Evolutionary conservation across 257 asterid genomes (phyloP), one percentile per base, ranked within the genome.

Genomic region (Solanum dulcamara): DNA sequence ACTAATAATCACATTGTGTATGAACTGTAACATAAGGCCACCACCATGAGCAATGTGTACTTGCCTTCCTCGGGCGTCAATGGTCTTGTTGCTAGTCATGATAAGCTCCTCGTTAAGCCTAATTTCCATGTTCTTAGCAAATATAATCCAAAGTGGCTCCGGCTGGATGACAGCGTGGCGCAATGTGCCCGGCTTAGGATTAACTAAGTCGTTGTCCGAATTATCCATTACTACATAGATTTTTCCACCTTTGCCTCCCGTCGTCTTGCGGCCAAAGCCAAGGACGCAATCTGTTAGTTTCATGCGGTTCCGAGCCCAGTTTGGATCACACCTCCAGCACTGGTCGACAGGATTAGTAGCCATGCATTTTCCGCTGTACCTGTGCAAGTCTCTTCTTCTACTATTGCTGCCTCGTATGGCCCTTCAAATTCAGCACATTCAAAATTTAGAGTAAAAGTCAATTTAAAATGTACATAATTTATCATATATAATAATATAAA

Each of bases 261-360:
- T 89, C 0, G 82, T 68, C 9, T 90, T 86, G 51, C 90, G 93
- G 3, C 97, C 97, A 33, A 93, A 93, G 48, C 97, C 97, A 14
- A 92, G 86, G 67, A 66, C 92, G 4, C 97, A 93, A 44, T 90
- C 89, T 0, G 84, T 92, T 11, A 92, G 53, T 80, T 32, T 84
- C 42, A 60, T 64, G 0, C 95, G 94, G 17, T 92, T 89, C 13
- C 12, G 26, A 0, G 86, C 91, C 95, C 95, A 93, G 84, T 92
- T 84, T 10, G 30, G 55, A 5, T 88, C 66, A 32, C 97, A 92
- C 83, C 97, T 84, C 95, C 95, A 92, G 74, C 95, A 93, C 64
- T 89, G 84, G 42, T 93, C 97, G 3, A 93, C 91, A 32, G 97
- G 97, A 89, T 93, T 93, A 38, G 94, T 91, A 12, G 97, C 93